Conservation (phyloP, 2,329 filamentous ascomycete genomes). For the Botrytis porri region DNA sequence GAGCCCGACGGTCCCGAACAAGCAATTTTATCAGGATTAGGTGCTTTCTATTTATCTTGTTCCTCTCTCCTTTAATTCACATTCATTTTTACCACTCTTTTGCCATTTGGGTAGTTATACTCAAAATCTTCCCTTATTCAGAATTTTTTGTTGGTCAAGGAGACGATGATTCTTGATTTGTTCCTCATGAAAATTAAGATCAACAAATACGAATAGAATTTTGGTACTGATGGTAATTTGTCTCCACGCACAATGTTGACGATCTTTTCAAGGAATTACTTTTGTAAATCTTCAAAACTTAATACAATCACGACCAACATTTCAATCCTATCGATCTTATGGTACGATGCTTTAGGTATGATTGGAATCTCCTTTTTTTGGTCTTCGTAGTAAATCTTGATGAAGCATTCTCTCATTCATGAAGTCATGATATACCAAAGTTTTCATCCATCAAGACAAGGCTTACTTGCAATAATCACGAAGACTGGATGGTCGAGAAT, state of each 20-base stretch:
- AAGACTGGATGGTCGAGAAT: background rate
- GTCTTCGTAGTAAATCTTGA: background rate
- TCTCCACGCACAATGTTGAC: background rate
- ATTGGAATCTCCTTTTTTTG: background rate
- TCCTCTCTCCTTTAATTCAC: background rate
- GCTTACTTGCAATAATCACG: background rate
- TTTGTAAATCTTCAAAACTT: background rate
- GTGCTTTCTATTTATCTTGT: background rate
- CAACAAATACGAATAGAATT: background rate
- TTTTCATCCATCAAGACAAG: background rate
- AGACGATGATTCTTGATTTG: background rate
- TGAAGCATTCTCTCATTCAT: background rate
- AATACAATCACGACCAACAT: background rate
- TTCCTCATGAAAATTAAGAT: background rate
- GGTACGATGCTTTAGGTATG: background rate
- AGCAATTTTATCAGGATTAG: background rate
- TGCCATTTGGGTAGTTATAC: background rate
- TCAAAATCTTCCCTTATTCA: background rate
- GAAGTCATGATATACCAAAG: background rate
- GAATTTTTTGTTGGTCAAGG: background rate
- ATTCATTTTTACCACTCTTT: background rate
- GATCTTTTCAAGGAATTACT: background rate
- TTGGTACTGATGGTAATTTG: background rate
- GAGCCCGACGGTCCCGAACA: background rate
- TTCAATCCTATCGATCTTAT: background rate